A percentile compares a stretch with the other conserved stretches of the same genome.
Evolutionary conservation across 164 flowering plant genomes (phyloP).

Genomic region (Vitis riparia): DNA sequence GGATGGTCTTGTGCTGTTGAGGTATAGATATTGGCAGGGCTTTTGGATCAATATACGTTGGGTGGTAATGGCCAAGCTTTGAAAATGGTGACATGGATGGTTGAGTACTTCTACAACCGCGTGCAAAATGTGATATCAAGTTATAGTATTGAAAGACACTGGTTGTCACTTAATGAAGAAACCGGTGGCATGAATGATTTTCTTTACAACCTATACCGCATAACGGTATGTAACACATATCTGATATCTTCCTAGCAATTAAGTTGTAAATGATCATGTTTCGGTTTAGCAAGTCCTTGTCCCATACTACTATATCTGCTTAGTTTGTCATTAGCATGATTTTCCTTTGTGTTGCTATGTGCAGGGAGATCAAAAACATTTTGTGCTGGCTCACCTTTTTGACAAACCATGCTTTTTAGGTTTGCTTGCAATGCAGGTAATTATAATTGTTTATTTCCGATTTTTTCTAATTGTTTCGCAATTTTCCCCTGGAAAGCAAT

Average conservation of each 20-base stretch:
- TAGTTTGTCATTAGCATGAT: too few species aligned
- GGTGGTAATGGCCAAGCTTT: constrained; percentile 66
- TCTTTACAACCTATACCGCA: constrained; percentile 64
- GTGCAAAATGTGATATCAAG: constrained; percentile 72
- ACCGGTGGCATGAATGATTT: constrained; percentile 99
- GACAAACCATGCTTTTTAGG: constrained; percentile 98
- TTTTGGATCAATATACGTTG: constrained; percentile 78
- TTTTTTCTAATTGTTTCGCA: too few species aligned
- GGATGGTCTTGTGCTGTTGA: neutral
- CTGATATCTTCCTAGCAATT: too few species aligned
- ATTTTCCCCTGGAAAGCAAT: too few species aligned
- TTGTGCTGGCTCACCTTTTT: constrained; percentile 83
- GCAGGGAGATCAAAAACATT: constrained; percentile 72
- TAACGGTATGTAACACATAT: constrained; percentile 50
- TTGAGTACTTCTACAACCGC: constrained; percentile 76
- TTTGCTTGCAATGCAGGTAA: constrained; percentile 76
- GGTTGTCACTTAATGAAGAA: constrained; percentile 79
- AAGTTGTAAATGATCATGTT: too few species aligned
- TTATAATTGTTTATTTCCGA: neutral
- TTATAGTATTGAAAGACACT: constrained; percentile 66
- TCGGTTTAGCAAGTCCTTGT: too few species aligned
- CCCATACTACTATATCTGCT: too few species aligned
- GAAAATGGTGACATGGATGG: constrained; percentile 76
- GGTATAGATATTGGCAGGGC: constrained; percentile 83
- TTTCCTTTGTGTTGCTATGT: constrained; percentile 3